These are phyloP conservation scores for Cocos nucifera DNA, from an alignment of 176 grass and related monocot species.

Conservation along the genomic window DNA sequence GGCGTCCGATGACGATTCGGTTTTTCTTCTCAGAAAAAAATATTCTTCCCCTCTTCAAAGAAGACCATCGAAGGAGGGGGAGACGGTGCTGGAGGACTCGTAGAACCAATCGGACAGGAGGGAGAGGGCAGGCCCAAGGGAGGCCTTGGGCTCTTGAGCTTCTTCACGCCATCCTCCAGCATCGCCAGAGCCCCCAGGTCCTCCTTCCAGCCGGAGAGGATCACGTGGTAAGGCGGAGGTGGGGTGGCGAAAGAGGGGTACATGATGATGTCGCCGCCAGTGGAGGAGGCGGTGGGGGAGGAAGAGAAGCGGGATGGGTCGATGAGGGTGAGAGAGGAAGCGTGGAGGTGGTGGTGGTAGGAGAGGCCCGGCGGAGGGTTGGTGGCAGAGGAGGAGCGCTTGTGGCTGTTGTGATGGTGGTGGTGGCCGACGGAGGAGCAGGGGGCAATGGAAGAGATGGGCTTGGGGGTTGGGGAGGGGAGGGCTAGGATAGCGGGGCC, in stretches of 20 bases:
- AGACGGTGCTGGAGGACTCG: constrained; percentile 48
- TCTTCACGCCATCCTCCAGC: constrained; percentile 69
- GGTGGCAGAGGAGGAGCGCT: not conserved
- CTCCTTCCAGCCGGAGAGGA: constrained; percentile 42
- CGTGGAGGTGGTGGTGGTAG: not conserved
- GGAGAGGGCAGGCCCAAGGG: constrained; percentile 22
- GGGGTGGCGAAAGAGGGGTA: constrained; percentile 4
- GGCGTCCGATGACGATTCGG: too few species aligned
- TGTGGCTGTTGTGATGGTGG: not conserved
- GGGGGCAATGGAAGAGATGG: constrained; percentile 37
- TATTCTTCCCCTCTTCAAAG: too few species aligned
- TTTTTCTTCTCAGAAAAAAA: too few species aligned
- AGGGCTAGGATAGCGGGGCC: not conserved
- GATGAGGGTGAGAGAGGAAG: not conserved
- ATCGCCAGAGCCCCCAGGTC: constrained; percentile 48
- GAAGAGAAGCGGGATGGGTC: constrained; percentile 24
- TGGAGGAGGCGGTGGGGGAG: constrained; percentile 20
- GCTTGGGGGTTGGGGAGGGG: not conserved
- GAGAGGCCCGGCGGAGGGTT: not conserved
- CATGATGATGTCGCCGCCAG: constrained; percentile 20
- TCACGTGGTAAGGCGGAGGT: not conserved
- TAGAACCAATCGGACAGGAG: constrained; percentile 75
- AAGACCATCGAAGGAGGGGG: constrained; percentile 20
- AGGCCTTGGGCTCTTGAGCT: constrained; percentile 48
- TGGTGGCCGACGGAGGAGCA: constrained; percentile 17